These are phyloP conservation scores for Penicillium hesseltinei DNA, from an alignment of 2,329 filamentous ascomycete species.

Conservation along the genomic window DNA sequence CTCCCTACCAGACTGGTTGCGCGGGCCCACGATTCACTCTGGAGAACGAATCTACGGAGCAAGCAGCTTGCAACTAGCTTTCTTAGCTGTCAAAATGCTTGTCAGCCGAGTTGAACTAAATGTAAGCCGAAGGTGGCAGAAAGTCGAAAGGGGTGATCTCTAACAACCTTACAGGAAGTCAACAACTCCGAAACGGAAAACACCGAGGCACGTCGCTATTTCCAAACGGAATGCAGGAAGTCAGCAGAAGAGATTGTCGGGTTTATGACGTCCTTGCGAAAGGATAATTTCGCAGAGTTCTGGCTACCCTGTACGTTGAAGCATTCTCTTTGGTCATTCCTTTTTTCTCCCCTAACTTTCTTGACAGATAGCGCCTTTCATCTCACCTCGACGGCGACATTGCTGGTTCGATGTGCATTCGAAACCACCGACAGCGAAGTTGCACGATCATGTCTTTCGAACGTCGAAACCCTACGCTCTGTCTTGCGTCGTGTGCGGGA, in stretches of 20 bases:
- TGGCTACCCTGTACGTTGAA: slow-evolving; percentile 48
- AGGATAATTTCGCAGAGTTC: slow-evolving; percentile 52
- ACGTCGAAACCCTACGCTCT: slow-evolving; percentile 49
- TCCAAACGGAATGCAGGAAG: slow-evolving; percentile 46
- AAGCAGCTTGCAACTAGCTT: slow-evolving; percentile 47
- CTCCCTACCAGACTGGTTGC: slow-evolving; percentile 45
- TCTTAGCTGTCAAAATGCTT: slow-evolving; percentile 48
- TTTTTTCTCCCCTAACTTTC: slow-evolving; percentile 6
- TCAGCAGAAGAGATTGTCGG: slow-evolving; percentile 49
- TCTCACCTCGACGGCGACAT: slow-evolving; percentile 54
- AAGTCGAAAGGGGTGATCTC: not conserved
- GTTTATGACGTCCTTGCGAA: slow-evolving; percentile 49
- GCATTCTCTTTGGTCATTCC: not conserved
- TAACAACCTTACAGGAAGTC: slow-evolving; percentile 37
- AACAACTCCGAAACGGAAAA: slow-evolving; percentile 45
- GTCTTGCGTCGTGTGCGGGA: slow-evolving; percentile 49
- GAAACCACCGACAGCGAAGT: slow-evolving; percentile 50
- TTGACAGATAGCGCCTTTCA: slow-evolving; percentile 50
- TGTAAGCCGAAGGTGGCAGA: slow-evolving; percentile 28
- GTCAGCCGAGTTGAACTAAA: slow-evolving; percentile 48
- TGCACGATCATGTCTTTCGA: slow-evolving; percentile 46
- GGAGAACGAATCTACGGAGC: slow-evolving; percentile 40
- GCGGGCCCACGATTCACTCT: slow-evolving; percentile 32
- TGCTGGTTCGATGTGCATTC: slow-evolving; percentile 52
- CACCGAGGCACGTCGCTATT: slow-evolving; percentile 50